Evolutionary conservation across 2,329 filamentous ascomycete genomes (phyloP).

Genomic region (Sclerotinia subarctica): DNA sequence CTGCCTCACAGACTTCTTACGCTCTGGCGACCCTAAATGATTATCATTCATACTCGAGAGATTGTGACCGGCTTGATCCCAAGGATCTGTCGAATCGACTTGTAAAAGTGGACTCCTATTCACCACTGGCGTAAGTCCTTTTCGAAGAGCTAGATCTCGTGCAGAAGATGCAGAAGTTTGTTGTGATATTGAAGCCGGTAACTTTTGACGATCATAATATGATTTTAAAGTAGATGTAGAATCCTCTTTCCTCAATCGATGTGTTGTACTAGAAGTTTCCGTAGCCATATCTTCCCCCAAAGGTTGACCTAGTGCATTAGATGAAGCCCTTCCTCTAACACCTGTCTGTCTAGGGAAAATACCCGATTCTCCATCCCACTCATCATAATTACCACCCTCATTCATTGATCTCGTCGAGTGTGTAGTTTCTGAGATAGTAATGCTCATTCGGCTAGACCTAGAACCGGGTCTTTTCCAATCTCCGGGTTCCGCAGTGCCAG

Average conservation of each 20-base stretch:
- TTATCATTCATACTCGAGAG: background rate
- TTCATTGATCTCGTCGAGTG: slow-evolving; percentile 27
- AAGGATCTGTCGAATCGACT: slow-evolving; percentile 25
- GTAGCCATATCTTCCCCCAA: slow-evolving; percentile 40
- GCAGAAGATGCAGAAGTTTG: slow-evolving; percentile 45
- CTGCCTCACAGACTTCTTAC: slow-evolving; percentile 35
- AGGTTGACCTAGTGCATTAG: slow-evolving; percentile 44
- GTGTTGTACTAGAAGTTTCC: slow-evolving; percentile 39
- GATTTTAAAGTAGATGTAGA: slow-evolving; percentile 48
- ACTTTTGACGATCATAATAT: slow-evolving; percentile 46
- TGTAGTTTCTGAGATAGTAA: slow-evolving; percentile 40
- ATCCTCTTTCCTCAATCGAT: slow-evolving; percentile 38
- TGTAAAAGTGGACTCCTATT: slow-evolving; percentile 32
- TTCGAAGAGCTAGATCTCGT: slow-evolving; percentile 41
- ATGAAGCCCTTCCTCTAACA: slow-evolving; percentile 45
- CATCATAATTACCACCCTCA: slow-evolving; percentile 29
- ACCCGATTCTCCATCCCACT: slow-evolving; percentile 33
- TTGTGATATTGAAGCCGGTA: slow-evolving; percentile 42
- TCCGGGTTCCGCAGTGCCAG: slow-evolving; percentile 22
- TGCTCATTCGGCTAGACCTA: slow-evolving; percentile 43
- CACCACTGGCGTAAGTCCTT: slow-evolving; percentile 38
- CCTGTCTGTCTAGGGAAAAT: slow-evolving; percentile 34
- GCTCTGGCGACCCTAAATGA: slow-evolving; percentile 8
- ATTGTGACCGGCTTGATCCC: slow-evolving; percentile 11
- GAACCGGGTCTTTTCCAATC: slow-evolving; percentile 32